A percentile compares a stretch with the other conserved stretches of the same genome.
phyloP scores from a whole-genome alignment of 257 asterid species.

The Scutellaria baicalensis region DNA sequence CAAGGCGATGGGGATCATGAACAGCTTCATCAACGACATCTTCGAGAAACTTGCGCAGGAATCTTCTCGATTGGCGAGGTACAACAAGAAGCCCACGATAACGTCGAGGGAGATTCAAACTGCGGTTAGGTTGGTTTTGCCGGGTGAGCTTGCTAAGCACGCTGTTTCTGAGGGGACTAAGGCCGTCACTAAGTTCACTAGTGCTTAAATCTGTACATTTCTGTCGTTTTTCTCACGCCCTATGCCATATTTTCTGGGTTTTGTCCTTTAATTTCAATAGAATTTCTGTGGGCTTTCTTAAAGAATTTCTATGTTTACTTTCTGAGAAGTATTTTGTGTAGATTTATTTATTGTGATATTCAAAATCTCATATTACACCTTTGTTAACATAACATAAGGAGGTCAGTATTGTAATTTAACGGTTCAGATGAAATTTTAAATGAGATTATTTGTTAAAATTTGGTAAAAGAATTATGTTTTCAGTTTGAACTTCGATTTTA shows the following conservation, averaged over 20 bases:
- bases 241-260: background rate
- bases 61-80: constrained; percentile 24
- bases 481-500: too few relatives aligned
- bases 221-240: background rate
- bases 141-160: constrained; percentile 22
- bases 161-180: constrained; percentile 25
- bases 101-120: constrained; percentile 25
- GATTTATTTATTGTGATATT: too few relatives aligned
- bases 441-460: too few relatives aligned
- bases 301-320: too few relatives aligned
- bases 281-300: too few relatives aligned
- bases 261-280: background rate
- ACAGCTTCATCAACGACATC: constrained; percentile 28
- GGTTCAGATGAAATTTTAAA: too few relatives aligned
- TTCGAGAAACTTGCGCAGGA: constrained; percentile 52
- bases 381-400: too few relatives aligned
- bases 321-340: too few relatives aligned
- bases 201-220: background rate
- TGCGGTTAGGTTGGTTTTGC: constrained; percentile 19
- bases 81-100: constrained; percentile 23
- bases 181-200: constrained; percentile 25
- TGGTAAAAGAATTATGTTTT: too few relatives aligned
- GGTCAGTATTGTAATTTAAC: too few relatives aligned
- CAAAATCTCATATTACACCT: too few relatives aligned
- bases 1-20: constrained; percentile 73